Conservation (phyloP, 345 rosid genomes). For the Conringia planisiliqua region DNA sequence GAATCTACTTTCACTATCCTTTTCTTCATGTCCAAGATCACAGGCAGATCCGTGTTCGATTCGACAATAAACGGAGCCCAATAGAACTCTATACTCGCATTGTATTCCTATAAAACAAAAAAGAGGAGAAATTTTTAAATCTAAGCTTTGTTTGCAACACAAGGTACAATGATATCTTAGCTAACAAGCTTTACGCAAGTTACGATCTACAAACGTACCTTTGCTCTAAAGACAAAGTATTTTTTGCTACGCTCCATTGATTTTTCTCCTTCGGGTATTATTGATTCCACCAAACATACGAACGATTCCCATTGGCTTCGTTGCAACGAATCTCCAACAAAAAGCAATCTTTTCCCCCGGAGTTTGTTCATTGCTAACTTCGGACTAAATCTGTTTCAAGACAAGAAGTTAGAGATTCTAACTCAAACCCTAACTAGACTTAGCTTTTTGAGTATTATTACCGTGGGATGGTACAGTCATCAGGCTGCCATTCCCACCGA, state of each 20-base stretch:
- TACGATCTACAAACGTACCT: slow-evolving; percentile 38
- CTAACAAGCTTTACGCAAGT: neutral
- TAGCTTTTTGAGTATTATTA: neutral
- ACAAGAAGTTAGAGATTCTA: neutral
- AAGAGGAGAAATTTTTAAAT: neutral
- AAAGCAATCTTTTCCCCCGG: slow-evolving; percentile 68
- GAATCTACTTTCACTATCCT: slow-evolving; percentile 86
- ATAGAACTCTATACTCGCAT: slow-evolving; percentile 75
- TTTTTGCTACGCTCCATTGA: slow-evolving; percentile 49
- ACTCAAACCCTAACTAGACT: neutral
- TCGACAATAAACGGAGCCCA: slow-evolving; percentile 93
- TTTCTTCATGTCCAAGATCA: slow-evolving; percentile 58
- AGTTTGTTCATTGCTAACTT: slow-evolving; percentile 58
- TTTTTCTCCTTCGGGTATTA: slow-evolving; percentile 57
- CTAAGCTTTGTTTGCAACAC: slow-evolving; percentile 51
- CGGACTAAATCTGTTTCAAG: slow-evolving; percentile 57
- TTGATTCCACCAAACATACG: slow-evolving; percentile 71
- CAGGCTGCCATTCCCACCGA: slow-evolving; percentile 94
- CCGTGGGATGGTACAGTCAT: slow-evolving; percentile 83
- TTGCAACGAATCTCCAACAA: slow-evolving; percentile 86
- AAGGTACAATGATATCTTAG: slow-evolving; percentile 24
- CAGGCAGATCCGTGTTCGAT: slow-evolving; percentile 72
- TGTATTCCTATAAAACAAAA: slow-evolving; percentile 49
- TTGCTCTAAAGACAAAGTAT: slow-evolving; percentile 59
- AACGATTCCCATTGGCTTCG: slow-evolving; percentile 92